Percentiles rank a stretch among this genome's conserved stretches.
Conservation (phyloP, 495 filamentous ascomycete genomes). For the Penicillium bovifimosum region DNA sequence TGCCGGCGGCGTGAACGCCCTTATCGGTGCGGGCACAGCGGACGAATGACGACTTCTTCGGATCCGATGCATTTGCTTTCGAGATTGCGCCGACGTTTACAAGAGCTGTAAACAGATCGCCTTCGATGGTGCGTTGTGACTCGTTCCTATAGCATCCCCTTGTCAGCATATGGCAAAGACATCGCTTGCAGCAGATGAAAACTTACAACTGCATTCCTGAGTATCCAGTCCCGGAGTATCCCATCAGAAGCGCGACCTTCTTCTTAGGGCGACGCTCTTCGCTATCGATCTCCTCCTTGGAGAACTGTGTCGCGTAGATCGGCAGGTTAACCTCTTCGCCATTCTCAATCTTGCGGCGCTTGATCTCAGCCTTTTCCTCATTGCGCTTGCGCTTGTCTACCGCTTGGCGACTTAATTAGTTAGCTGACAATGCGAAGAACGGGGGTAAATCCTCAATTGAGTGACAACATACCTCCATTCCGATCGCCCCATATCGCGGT, state of each 20-base stretch:
- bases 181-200: background rate
- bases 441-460: background rate
- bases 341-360: constrained; percentile 52
- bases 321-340: constrained; percentile 36
- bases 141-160: constrained; percentile 39
- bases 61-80: constrained; percentile 92
- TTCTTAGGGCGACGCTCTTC: constrained; percentile 86
- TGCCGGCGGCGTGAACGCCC: constrained; percentile 95
- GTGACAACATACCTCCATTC: constrained; percentile 57
- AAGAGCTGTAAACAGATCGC: constrained; percentile 90
- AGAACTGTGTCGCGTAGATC: constrained; percentile 53
- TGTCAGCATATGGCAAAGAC: background rate
- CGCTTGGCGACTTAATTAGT: constrained; percentile 56
- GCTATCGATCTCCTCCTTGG: constrained; percentile 72
- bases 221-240: constrained; percentile 96
- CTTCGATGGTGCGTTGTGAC: constrained; percentile 84
- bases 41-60: constrained; percentile 90
- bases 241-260: constrained; percentile 91
- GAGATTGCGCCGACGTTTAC: constrained; percentile 88
- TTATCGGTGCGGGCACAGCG: constrained; percentile 96
- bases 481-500: constrained; percentile 58
- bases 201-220: constrained; percentile 84
- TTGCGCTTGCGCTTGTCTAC: constrained; percentile 62
- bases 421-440: constrained; percentile 37
- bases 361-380: constrained; percentile 49